Evolutionary conservation across 2,329 filamentous ascomycete species (phyloP), one percentile per base, ranked within the genome.

Genomic region (Ampelomyces quisqualis): DNA sequence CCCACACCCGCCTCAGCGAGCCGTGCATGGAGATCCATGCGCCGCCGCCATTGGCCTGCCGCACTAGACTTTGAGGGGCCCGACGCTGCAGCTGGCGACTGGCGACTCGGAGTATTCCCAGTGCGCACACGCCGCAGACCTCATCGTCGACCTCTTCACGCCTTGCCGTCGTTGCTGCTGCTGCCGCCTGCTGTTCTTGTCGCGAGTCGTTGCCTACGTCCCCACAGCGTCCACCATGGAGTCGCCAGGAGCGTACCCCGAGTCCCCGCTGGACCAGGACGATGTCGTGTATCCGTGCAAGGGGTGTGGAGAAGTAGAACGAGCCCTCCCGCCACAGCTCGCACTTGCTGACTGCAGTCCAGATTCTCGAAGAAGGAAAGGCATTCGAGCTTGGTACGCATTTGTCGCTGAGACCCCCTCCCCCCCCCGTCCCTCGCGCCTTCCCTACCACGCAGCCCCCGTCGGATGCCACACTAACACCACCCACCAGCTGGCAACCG

Each of bases 281-380:
- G 61, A 70, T 60, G 59, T 81, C 74, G 38, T 80, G 70, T 57
- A 83, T 78, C 68, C 89, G 82, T 70, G 76, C 81, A 59, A 88
- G 83, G 73, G 85, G 82, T 62, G 71, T 76, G 47, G 67, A 56
- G 67, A 70, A 61, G 67, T 67, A 57, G 40, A 38, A 42, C 38
- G 38, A 38, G 33, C 43, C 44, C 20, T 22, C 7, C 17, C 19
- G 8, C 4, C 8, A n/a, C 18, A 10, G 10, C 15, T 35, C 8
- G 41, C 53, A 53, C 45, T 47, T 47, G 31, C 55, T 53, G 58
- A 47, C 41, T n/a, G 11, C 7, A 44, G 33, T 59, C 41, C 68
- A 96, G 90, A 95, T 97, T 55, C 80, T 98, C 14, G 93, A 98
- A 71, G 93, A 98, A 77, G 93, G 93, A 60, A 97, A 97, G 72